Base-by-base conservation (phyloP, 257 asterid species). In the Fraxinus anomala region DNA sequence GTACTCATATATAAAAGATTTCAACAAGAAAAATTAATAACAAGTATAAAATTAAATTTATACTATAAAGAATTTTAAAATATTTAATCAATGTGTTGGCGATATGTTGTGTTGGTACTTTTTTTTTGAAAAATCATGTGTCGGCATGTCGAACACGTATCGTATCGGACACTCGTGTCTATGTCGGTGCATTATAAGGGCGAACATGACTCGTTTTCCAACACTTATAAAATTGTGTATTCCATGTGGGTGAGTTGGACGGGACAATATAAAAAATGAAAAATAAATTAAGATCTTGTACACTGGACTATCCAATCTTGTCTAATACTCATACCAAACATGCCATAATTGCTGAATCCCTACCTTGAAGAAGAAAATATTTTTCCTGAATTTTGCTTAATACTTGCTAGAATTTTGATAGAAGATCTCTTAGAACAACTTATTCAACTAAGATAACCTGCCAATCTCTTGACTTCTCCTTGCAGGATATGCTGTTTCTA, bases 401-500 rank as follows among this genome's bases (percentile, higher is more conserved):
- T 40, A 21, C 26, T 47, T 47, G 17, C 33, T 79, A 40, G 66
- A 31, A 10, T 30, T 54, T 69, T 37, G 6, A 42, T 70, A 26
- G 3, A 36, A 70, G 74, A 56, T 74, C 72, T 39, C 24, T 47
- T 56, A 0, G 11, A 26, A 56, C 56, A 72, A 36, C 61, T 56
- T 33, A 36, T 34, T 19, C 39, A 33, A 19, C 65, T 37, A 23
- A 40, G 61, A 28, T 26, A 39, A 80, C 47, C 37, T 61, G 59
- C 70, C 76, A 75, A 77, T 77, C 70, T 66, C 16, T 68, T 37
- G 54, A 6, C 47, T 13, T 24, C 28, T 76, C 72, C 40, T 47
- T 80, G 80, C 94, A 96, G 99, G 98, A 88, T 84, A 67, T 96
- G 75, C 70, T 76, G 11, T 89, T 94, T 76, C 92, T 94, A 80